Conservation (phyloP, 1,284 basidiomycete species). For the Cryptococcus sp. region DNA sequence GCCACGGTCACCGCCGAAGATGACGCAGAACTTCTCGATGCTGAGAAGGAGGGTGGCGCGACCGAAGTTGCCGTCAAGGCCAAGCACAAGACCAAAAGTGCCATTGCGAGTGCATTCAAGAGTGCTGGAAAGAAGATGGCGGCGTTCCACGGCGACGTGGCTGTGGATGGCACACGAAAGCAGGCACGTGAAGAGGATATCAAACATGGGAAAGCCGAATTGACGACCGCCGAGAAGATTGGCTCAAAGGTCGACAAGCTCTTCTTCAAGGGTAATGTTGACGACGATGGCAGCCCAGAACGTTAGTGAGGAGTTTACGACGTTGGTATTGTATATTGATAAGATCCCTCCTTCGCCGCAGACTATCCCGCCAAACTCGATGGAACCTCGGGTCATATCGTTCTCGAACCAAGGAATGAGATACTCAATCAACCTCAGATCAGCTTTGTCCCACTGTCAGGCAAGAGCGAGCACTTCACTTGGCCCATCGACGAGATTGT, state of each 20-base stretch:
- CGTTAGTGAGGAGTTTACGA: constrained; percentile 28
- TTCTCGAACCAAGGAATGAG: constrained; percentile 41
- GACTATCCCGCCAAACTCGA: constrained; percentile 52
- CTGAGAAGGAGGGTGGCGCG: constrained; percentile 38
- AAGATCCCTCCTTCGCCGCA: constrained; percentile 9
- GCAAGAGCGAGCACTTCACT: constrained; percentile 37
- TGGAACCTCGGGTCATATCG: constrained; percentile 48
- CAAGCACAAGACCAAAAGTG: constrained; percentile 45
- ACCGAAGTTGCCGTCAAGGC: constrained; percentile 41
- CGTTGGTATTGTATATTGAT: background rate
- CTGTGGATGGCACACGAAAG: constrained; percentile 48
- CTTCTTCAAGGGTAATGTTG: constrained; percentile 45
- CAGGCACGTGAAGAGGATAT: constrained; percentile 33
- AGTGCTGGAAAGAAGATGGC: constrained; percentile 51
- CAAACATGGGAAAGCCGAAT: constrained; percentile 6
- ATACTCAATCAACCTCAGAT: constrained; percentile 31
- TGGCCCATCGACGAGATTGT: constrained; percentile 51
- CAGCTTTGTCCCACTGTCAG: constrained; percentile 43
- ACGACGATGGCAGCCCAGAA: constrained; percentile 41
- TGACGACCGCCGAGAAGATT: constrained; percentile 35
- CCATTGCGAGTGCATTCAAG: constrained; percentile 44
- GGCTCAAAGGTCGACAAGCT: constrained; percentile 50
- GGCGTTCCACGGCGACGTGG: constrained; percentile 50
- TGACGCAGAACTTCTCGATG: constrained; percentile 38
- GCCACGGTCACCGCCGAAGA: constrained; percentile 33